Conservation (phyloP, 2,329 filamentous ascomycete genomes). For the Pseudogymnoascus sp. region DNA sequence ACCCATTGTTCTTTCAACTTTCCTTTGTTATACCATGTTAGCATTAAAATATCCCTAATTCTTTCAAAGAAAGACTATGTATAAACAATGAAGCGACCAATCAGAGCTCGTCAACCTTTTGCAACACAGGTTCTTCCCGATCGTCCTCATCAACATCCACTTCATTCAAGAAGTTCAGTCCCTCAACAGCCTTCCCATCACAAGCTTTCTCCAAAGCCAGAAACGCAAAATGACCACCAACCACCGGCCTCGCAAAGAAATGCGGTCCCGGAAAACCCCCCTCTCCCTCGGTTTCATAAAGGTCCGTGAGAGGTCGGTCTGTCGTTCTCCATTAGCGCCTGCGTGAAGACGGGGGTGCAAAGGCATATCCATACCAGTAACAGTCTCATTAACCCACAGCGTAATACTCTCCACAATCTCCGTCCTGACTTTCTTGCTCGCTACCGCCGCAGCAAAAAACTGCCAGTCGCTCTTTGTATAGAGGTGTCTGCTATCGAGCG, state of each 20-base stretch:
- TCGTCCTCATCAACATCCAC: slow-evolving; percentile 7
- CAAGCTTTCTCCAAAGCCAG: slow-evolving; percentile 76
- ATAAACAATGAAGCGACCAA: background rate
- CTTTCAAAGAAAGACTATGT: background rate
- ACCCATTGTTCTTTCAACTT: background rate
- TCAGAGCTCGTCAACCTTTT: background rate
- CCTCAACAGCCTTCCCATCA: slow-evolving; percentile 58
- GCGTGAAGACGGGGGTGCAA: background rate
- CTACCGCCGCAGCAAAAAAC: slow-evolving; percentile 78
- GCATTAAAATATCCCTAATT: background rate
- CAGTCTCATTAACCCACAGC: slow-evolving; percentile 77
- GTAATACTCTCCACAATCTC: slow-evolving; percentile 71
- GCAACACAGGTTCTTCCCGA: background rate
- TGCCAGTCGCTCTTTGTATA: slow-evolving; percentile 92
- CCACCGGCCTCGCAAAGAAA: slow-evolving; percentile 78
- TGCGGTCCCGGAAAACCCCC: slow-evolving; percentile 68
- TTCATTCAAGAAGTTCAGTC: slow-evolving; percentile 46
- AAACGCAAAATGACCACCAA: slow-evolving; percentile 81
- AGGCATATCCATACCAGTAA: slow-evolving; percentile 44
- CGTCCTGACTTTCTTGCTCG: slow-evolving; percentile 59
- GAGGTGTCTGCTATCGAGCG: slow-evolving; percentile 73
- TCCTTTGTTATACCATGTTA: background rate
- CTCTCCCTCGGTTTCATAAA: slow-evolving; percentile 73
- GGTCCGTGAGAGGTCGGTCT: slow-evolving; percentile 72
- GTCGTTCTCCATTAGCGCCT: slow-evolving; percentile 21